Percentiles rank a stretch among this genome's conserved stretches.
Conservation (phyloP, 140 eudicot species). For the Cichorium intybus region DNA sequence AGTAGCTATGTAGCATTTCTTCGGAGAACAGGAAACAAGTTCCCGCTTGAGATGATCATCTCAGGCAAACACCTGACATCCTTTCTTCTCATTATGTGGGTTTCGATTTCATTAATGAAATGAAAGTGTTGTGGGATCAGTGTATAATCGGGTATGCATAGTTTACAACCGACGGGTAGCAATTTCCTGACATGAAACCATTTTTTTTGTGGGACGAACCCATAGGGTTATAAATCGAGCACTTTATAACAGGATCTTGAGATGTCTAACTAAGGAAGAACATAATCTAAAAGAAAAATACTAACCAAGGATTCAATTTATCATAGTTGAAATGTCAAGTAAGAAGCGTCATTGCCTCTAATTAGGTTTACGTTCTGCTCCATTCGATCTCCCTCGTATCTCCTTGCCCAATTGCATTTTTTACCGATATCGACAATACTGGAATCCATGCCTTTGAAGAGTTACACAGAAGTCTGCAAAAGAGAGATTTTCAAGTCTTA, state of each 20-base stretch:
- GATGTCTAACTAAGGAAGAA: constrained; percentile 74
- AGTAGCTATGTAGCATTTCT: background rate
- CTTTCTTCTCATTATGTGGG: background rate
- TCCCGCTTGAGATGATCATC: constrained; percentile 12
- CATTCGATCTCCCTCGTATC: background rate
- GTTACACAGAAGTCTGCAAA: constrained; percentile 51
- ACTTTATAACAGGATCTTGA: constrained; percentile 49
- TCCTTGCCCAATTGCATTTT: constrained; percentile 39
- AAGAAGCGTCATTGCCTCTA: constrained; percentile 24
- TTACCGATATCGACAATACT: constrained; percentile 83
- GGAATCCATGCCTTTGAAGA: constrained; percentile 88
- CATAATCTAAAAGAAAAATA: constrained; percentile 38
- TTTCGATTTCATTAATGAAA: background rate
- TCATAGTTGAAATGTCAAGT: constrained; percentile 82
- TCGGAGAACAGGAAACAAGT: constrained; percentile 9
- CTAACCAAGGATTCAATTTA: constrained; percentile 49
- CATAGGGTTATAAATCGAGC: background rate
- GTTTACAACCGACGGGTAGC: background rate
- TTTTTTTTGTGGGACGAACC: background rate
- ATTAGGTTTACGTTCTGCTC: background rate
- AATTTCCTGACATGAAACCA: background rate
- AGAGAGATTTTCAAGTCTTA: constrained; percentile 70
- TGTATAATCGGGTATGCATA: background rate
- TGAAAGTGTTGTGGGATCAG: background rate
- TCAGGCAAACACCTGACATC: constrained; percentile 5